A percentile compares a stretch with the other conserved stretches of the same genome.
Evolutionary conservation across 768 basidiomycete species (phyloP).

Genomic region (Erythrobasidium yunnanense): DNA sequence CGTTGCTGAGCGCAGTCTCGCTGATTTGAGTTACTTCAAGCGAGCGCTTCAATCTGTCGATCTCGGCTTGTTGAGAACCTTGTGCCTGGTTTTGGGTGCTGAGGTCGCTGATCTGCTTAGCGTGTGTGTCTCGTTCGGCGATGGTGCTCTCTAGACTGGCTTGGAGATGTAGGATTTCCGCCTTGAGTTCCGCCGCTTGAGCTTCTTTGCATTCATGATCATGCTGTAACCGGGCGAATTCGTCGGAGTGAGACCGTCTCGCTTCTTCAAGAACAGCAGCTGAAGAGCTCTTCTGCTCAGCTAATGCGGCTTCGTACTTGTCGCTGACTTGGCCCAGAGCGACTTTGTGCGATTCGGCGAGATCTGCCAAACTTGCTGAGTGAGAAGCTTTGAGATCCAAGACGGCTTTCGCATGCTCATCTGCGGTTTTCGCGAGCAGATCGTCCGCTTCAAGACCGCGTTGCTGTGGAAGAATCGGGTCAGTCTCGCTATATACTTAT

Average conservation of each 20-base stretch:
- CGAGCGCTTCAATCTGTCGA: slow-evolving; percentile 5
- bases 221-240: background rate
- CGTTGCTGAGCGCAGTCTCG: background rate
- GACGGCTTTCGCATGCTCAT: background rate
- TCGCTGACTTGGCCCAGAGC: slow-evolving; percentile 37
- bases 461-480: too few species aligned
- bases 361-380: slow-evolving; percentile 33
- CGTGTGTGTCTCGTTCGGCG: background rate
- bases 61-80: background rate
- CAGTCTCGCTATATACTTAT: too few species aligned
- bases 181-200: too few species aligned
- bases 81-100: background rate
- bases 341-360: slow-evolving; percentile 50
- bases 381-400: background rate
- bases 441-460: too few species aligned
- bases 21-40: slow-evolving; percentile 25
- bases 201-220: too few species aligned
- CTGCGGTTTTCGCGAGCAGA: too few species aligned
- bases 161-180: too few species aligned
- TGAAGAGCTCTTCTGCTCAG: background rate
- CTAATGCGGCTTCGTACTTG: background rate
- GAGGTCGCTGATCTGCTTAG: slow-evolving; percentile 38
- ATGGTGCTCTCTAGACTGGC: background rate
- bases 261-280: background rate
- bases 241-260: background rate